Percentiles rank a stretch among this genome's conserved stretches.
These are phyloP conservation scores for Bothia castanella DNA, from an alignment of 1,284 basidiomycete species.

Conservation along the genomic window DNA sequence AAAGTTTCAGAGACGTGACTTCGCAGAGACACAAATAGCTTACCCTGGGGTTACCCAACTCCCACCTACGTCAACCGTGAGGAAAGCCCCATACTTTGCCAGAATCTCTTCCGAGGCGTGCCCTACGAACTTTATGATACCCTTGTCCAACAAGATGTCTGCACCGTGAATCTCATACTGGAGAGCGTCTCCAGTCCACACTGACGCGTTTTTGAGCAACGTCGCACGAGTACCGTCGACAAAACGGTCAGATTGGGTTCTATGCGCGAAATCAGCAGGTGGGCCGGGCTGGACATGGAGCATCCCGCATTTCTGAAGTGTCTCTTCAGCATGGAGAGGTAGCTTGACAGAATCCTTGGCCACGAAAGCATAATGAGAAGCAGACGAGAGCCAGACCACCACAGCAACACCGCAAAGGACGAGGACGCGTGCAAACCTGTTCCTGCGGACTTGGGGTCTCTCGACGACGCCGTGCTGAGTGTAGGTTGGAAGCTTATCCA, in stretches of 20 bases:
- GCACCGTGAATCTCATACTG: conserved; percentile 51
- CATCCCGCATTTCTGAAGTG: conserved; percentile 28
- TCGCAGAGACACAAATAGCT: background rate
- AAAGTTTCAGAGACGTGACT: conserved; percentile 1
- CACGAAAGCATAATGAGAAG: conserved; percentile 11
- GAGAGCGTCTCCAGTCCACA: conserved; percentile 65
- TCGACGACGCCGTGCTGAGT: conserved; percentile 6
- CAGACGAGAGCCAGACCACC: conserved; percentile 22
- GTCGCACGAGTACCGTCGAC: conserved; percentile 51
- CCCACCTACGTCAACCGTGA: conserved; percentile 40
- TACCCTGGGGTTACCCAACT: conserved; percentile 49
- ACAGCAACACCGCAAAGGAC: conserved; percentile 17
- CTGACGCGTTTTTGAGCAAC: conserved; percentile 61
- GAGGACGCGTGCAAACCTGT: conserved; percentile 14
- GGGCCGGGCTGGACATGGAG: conserved; percentile 30
- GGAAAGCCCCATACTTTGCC: conserved; percentile 23
- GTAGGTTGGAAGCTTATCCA: conserved; percentile 32
- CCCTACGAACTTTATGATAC: conserved; percentile 44
- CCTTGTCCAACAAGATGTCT: conserved; percentile 45
- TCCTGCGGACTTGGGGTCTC: conserved; percentile 9
- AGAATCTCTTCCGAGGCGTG: conserved; percentile 28
- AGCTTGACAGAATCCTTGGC: conserved; percentile 15
- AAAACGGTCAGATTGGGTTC: conserved; percentile 57
- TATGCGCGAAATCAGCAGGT: conserved; percentile 36
- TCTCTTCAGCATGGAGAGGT: conserved; percentile 26